Conservation (phyloP, 305 asterid genomes). For the Rubia occidens region DNA sequence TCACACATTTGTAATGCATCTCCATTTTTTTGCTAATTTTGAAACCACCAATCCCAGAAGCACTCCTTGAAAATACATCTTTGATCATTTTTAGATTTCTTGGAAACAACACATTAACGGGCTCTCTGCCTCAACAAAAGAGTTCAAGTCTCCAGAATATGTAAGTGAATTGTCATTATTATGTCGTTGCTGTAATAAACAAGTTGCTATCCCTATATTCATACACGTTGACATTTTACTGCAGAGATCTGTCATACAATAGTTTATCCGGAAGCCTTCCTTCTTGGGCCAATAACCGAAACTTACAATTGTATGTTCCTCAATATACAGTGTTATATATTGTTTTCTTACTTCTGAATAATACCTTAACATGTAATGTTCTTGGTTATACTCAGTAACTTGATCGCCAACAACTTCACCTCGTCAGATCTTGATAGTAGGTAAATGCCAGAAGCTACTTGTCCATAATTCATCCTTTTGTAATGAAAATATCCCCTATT, state of each 20-base stretch:
- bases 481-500: neutral
- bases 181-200: neutral
- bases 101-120: slow-evolving; percentile 55
- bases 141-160: slow-evolving; percentile 33
- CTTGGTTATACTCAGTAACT: slow-evolving; percentile 38
- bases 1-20: slow-evolving; percentile 44
- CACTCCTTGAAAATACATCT: neutral
- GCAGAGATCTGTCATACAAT: slow-evolving; percentile 81
- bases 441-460: slow-evolving; percentile 25
- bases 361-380: neutral
- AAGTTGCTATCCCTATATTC: neutral
- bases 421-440: slow-evolving; percentile 33
- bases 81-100: slow-evolving; percentile 46
- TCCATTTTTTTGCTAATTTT: slow-evolving; percentile 5
- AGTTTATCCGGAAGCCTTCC: slow-evolving; percentile 62
- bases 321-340: neutral
- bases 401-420: slow-evolving; percentile 69
- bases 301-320: slow-evolving; percentile 39
- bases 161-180: slow-evolving; percentile 29
- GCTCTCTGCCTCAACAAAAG: slow-evolving; percentile 40
- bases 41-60: neutral
- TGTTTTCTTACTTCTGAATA: neutral
- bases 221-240: slow-evolving; percentile 12
- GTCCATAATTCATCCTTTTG: slow-evolving; percentile 1
- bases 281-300: slow-evolving; percentile 42